Conservation (phyloP, 768 basidiomycete genomes). For the Pleurotus sapidus region DNA sequence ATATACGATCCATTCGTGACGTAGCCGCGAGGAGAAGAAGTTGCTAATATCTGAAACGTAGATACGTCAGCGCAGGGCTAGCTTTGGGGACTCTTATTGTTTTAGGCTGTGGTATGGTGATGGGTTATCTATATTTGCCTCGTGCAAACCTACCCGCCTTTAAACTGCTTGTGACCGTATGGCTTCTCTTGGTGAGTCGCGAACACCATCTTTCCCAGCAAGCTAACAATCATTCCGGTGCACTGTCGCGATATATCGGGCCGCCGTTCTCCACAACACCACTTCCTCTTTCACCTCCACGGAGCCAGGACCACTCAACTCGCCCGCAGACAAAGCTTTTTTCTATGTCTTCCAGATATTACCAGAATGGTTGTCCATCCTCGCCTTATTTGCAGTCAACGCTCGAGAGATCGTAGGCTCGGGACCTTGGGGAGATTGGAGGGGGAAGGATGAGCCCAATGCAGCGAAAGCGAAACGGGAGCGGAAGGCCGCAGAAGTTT, state of each 20-base stretch:
- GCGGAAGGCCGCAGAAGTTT: constrained; percentile 12
- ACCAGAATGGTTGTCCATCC: constrained; percentile 37
- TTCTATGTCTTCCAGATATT: constrained; percentile 46
- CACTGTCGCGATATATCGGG: constrained; percentile 35
- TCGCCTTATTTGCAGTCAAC: constrained; percentile 26
- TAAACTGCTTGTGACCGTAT: constrained; percentile 17
- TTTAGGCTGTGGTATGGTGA: constrained; percentile 14
- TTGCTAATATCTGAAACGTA: constrained; percentile 1
- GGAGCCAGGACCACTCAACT: constrained; percentile 30
- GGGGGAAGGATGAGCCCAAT: constrained; percentile 24
- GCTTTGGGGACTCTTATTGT: constrained; percentile 11
- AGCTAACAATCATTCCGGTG: constrained; percentile 15
- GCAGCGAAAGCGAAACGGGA: constrained; percentile 20
- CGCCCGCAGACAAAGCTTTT: constrained; percentile 27
- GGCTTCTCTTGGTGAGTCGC: constrained; percentile 27
- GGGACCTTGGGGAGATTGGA: constrained; percentile 29
- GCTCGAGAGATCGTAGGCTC: constrained; percentile 29
- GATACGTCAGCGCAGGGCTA: constrained; percentile 21
- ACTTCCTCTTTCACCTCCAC: constrained; percentile 29
- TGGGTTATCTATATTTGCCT: constrained; percentile 23
- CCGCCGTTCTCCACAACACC: constrained; percentile 32
- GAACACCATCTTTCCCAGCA: background rate
- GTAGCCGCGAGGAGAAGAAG: too few relatives aligned
- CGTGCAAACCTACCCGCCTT: constrained; percentile 22
- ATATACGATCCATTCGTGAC: too few relatives aligned